phyloP scores from a whole-genome alignment of 2,329 filamentous ascomycete species.

The Trichoderma sp. region DNA sequence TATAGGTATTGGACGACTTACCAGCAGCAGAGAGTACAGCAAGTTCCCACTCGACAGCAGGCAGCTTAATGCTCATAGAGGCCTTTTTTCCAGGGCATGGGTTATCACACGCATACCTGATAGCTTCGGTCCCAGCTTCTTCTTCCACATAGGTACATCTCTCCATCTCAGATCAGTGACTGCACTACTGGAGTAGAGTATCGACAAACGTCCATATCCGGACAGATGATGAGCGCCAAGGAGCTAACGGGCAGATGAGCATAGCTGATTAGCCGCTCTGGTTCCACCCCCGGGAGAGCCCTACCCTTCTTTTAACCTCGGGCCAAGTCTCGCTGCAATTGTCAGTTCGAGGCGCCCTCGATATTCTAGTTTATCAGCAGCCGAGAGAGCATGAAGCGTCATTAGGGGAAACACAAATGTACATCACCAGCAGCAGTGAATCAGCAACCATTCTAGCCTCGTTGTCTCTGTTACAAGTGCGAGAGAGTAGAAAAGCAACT shows the following conservation, averaged over 20 bases:
- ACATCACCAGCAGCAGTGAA: neutral
- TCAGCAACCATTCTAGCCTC: too few species aligned
- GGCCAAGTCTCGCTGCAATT: neutral
- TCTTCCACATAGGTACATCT: neutral
- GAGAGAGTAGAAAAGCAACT: neutral
- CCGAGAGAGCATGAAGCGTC: too few species aligned
- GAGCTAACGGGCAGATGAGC: constrained; percentile 21
- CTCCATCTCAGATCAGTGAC: neutral
- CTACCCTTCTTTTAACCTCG: constrained; percentile 18
- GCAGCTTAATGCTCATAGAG: too few species aligned
- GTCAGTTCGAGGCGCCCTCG: too few species aligned
- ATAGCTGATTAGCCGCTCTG: constrained; percentile 16
- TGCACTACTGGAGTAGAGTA: neutral
- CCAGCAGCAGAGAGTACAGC: too few species aligned
- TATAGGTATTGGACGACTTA: too few species aligned
- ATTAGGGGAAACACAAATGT: neutral
- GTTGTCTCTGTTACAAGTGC: neutral
- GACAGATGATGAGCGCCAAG: constrained; percentile 23
- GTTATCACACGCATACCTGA: too few species aligned
- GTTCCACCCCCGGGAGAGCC: constrained; percentile 17
- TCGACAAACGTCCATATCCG: neutral
- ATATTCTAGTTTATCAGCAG: too few species aligned
- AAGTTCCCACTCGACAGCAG: too few species aligned
- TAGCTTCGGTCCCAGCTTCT: too few species aligned
- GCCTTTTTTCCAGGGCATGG: too few species aligned